Evolutionary conservation across 1,284 basidiomycete genomes (phyloP).

Genomic region (Tausonia pullulans): DNA sequence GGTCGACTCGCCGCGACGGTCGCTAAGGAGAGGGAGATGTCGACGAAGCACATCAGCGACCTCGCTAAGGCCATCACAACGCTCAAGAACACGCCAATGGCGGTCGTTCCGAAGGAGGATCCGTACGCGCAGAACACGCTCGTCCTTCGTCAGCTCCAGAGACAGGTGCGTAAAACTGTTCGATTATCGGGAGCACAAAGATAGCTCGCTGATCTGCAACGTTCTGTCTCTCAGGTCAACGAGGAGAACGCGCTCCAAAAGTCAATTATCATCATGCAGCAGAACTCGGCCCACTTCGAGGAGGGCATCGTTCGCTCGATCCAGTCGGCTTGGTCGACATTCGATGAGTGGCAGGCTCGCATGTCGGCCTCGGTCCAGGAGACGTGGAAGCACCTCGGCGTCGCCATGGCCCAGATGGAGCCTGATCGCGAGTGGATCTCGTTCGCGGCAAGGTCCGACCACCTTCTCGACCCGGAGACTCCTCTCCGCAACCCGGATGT

Average conservation of each 20-base stretch:
- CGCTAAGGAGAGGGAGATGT: slow-evolving; percentile 86
- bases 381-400: slow-evolving; percentile 63
- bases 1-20: slow-evolving; percentile 89
- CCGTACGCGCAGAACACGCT: slow-evolving; percentile 70
- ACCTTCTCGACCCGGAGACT: slow-evolving; percentile 93
- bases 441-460: slow-evolving; percentile 87
- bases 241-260: slow-evolving; percentile 98
- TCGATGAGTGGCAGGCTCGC: slow-evolving; percentile 91
- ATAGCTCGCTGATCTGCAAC: neutral
- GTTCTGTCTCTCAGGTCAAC: slow-evolving; percentile 47
- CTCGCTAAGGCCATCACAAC: slow-evolving; percentile 76
- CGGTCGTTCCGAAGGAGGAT: slow-evolving; percentile 68
- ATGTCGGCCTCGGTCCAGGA: slow-evolving; percentile 70
- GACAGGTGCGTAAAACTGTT: slow-evolving; percentile 41
- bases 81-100: slow-evolving; percentile 92
- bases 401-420: slow-evolving; percentile 70
- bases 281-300: slow-evolving; percentile 95
- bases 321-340: slow-evolving; percentile 94
- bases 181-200: neutral
- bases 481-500: slow-evolving; percentile 65
- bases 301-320: slow-evolving; percentile 91
- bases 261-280: slow-evolving; percentile 97
- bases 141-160: slow-evolving; percentile 78
- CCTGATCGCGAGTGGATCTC: slow-evolving; percentile 95
- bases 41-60: slow-evolving; percentile 76